phyloP scores from a whole-genome alignment of 371 early-diverging fungal genomes.

The Choanephora cucurbitarum region DNA sequence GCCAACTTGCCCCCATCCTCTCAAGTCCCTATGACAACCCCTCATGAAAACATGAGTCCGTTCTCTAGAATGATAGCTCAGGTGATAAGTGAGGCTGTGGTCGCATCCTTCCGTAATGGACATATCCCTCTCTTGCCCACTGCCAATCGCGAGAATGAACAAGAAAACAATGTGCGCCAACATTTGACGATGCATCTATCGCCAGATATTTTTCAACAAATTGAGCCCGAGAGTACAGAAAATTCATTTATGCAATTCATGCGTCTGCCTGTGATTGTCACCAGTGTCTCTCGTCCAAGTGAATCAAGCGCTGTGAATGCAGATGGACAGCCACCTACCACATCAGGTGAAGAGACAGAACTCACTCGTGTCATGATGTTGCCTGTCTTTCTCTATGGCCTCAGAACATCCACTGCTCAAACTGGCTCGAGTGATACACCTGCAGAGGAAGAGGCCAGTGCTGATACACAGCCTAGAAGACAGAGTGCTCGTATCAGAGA shows the following conservation, averaged over 20 bases:
- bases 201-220: constrained; percentile 24
- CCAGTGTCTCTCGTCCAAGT: constrained; percentile 10
- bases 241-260: constrained; percentile 26
- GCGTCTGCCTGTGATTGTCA: constrained; percentile 19
- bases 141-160: neutral
- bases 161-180: constrained; percentile 3
- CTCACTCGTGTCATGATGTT: constrained; percentile 18
- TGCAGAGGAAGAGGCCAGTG: neutral
- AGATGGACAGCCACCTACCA: constrained; percentile 14
- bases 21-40: neutral
- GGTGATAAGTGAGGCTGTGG: constrained; percentile 25
- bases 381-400: constrained; percentile 25
- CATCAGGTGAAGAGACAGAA: constrained; percentile 4
- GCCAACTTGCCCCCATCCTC: neutral
- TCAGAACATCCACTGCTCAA: neutral
- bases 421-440: neutral
- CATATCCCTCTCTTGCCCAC: constrained; percentile 4
- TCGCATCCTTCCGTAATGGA: constrained; percentile 23
- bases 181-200: constrained; percentile 27
- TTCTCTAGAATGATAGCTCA: constrained; percentile 27
- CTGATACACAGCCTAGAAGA: constrained; percentile 1
- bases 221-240: constrained; percentile 23
- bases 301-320: constrained; percentile 13
- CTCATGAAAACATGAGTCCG: constrained; percentile 6
- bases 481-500: constrained; percentile 17